Conservation (phyloP, 768 basidiomycete genomes). For the Psilocybe cyanescens region DNA sequence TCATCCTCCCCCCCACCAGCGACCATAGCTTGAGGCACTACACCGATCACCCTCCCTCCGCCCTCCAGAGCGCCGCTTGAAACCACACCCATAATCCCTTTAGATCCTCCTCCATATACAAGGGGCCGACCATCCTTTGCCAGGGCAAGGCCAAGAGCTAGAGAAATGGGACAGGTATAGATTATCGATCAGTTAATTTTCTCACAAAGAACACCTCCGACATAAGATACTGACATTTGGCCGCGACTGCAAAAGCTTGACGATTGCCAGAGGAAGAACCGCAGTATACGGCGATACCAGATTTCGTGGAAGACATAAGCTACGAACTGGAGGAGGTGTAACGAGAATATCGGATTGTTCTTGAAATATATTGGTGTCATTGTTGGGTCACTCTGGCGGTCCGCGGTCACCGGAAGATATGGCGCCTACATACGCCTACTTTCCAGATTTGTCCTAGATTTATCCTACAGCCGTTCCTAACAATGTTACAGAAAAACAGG, state of each 20-base stretch:
- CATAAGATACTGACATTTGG: slow-evolving; percentile 56
- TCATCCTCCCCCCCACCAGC: slow-evolving; percentile 65
- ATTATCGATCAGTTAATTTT: neutral
- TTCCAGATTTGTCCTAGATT: neutral
- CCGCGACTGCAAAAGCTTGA: slow-evolving; percentile 67
- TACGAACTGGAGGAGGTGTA: neutral
- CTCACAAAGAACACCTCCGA: neutral
- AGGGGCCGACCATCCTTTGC: slow-evolving; percentile 62
- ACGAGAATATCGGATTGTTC: neutral
- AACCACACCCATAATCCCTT: slow-evolving; percentile 87
- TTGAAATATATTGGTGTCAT: too few species aligned
- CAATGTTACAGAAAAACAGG: neutral
- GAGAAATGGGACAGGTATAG: neutral
- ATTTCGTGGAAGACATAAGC: neutral
- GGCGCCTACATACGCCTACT: neutral
- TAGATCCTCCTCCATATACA: slow-evolving; percentile 86
- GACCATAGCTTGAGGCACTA: slow-evolving; percentile 80
- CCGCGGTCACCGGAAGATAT: neutral
- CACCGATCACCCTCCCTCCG: slow-evolving; percentile 76
- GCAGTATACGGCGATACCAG: slow-evolving; percentile 81
- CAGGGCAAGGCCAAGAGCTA: slow-evolving; percentile 78
- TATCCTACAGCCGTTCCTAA: neutral
- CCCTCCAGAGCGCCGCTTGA: slow-evolving; percentile 64
- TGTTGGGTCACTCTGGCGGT: neutral
- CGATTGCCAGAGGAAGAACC: slow-evolving; percentile 73